Conservation (phyloP, 169 alveolate genomes). For the Plasmodium fragile region DNA sequence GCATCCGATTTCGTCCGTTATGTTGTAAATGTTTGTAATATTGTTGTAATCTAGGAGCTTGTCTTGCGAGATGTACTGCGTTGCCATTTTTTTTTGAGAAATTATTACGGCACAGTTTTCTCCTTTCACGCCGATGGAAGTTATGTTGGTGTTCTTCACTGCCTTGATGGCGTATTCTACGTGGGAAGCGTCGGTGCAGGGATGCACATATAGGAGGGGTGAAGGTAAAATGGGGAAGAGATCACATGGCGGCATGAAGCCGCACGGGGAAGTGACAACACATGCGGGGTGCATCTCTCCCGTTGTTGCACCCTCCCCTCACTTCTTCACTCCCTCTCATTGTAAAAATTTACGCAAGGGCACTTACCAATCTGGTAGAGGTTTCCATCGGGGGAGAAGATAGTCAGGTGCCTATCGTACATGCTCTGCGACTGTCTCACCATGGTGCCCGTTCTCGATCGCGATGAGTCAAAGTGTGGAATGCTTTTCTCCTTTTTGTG, state of each 20-base stretch:
- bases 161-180: conserved; percentile 98
- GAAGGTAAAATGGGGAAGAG: not conserved
- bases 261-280: not conserved
- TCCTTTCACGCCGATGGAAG: conserved; percentile 98
- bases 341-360: not conserved
- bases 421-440: conserved; percentile 89
- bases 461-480: not conserved
- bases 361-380: conserved; percentile 94
- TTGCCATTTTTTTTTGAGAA: conserved; percentile 96
- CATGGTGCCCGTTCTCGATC: conserved; percentile 80
- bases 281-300: not conserved
- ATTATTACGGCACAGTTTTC: conserved; percentile 95
- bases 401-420: conserved; percentile 95
- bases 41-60: conserved; percentile 84
- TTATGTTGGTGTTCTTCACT: conserved; percentile 95
- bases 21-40: conserved; percentile 85
- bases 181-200: not conserved
- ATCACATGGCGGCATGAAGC: not conserved
- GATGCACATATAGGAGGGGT: not conserved
- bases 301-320: not conserved
- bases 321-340: not conserved
- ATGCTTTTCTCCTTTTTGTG: not conserved
- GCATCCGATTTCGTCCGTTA: conserved; percentile 88
- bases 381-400: conserved; percentile 99
- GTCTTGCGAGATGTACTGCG: conserved; percentile 88